Conservation (phyloP, 108 stramenopile species). For the Fragilariopsis cylindrus region DNA sequence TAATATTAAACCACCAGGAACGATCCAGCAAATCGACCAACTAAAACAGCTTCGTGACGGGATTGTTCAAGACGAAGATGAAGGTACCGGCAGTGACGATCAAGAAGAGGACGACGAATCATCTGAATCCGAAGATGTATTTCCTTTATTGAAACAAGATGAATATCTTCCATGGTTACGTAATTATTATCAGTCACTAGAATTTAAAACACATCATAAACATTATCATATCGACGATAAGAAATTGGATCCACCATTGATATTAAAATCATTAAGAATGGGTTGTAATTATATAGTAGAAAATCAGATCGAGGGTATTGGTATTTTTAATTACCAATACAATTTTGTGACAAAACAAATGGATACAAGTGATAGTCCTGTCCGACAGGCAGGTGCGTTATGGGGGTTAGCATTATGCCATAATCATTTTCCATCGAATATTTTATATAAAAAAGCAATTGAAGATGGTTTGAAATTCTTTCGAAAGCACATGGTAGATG, state of each 20-base stretch:
- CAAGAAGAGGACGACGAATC: conserved; percentile 1
- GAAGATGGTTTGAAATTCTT: conserved; percentile 24
- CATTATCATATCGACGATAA: not conserved
- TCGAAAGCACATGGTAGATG: not conserved
- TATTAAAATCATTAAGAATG: conserved; percentile 16
- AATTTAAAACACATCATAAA: not conserved
- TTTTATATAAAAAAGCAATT: not conserved
- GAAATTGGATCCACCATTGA: not conserved
- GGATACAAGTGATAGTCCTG: conserved; percentile 18
- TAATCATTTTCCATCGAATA: conserved; percentile 1
- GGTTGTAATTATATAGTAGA: conserved; percentile 21
- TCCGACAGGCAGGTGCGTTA: conserved; percentile 28
- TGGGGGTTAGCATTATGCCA: conserved; percentile 24
- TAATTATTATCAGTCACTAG: not conserved
- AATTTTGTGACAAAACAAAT: conserved; percentile 16
- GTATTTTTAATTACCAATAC: conserved; percentile 33
- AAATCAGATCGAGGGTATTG: conserved; percentile 7
- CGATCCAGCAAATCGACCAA: too few relatives aligned
- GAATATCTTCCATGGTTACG: conserved; percentile 6
- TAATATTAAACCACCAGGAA: not conserved
- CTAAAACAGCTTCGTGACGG: not conserved
- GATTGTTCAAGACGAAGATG: not conserved
- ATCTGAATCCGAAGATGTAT: not conserved
- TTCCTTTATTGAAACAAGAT: not conserved
- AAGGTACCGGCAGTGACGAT: not conserved